Evolutionary conservation across 176 grass and related monocot species (phyloP), one percentile per base, ranked within the genome.

Genomic region (Echinochloa phyllopogon): DNA sequence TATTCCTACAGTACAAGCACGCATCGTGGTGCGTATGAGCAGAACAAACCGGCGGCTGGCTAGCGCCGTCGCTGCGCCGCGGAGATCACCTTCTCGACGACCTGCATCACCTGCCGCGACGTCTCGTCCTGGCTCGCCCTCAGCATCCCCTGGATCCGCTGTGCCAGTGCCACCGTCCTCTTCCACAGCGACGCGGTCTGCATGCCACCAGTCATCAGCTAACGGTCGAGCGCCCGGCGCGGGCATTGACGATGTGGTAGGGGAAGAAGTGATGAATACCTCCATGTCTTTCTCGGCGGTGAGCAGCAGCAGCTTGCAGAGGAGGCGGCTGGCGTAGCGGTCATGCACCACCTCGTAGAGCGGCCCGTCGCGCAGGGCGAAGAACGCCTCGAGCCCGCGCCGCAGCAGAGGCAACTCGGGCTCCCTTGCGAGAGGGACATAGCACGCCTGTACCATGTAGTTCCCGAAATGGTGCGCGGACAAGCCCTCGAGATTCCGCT

Each of bases 371-470:
- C 0, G 1, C 8, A 85, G 70, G 10, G 0, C 0, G 1, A 15
- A 1, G 82, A 89, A 85, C 2, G 42, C 62, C 0, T 6, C 2
- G 62, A 89, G 42, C 60, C 84, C 82, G 50, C 5, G 50, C 10
- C 0, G 5, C 41, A 49, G n/a, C 60, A 29, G 36, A 66, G 0
- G 0, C 64, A 0, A 3, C 16, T 1, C 37, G 37, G 15, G 1
- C 5, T 6, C 18, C 43, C 6, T 3, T 2, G 2, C 0, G 33
- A 20, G 9, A 50, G 8, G 37, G 21, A 52, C 3, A 63, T 76
- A 69, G 82, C 82, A 85, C 11, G 76, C 51, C 82, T 85, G 69
- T 8, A 89, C 70, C 51, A 81, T 76, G 65, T 44, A 62, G 87
- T 37, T 81, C 33, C 61, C 83, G 51, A 20, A 38, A 52, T 3